phyloP scores from a whole-genome alignment of 352 stramenopile species.

The Halophytophthora batemanensis region DNA sequence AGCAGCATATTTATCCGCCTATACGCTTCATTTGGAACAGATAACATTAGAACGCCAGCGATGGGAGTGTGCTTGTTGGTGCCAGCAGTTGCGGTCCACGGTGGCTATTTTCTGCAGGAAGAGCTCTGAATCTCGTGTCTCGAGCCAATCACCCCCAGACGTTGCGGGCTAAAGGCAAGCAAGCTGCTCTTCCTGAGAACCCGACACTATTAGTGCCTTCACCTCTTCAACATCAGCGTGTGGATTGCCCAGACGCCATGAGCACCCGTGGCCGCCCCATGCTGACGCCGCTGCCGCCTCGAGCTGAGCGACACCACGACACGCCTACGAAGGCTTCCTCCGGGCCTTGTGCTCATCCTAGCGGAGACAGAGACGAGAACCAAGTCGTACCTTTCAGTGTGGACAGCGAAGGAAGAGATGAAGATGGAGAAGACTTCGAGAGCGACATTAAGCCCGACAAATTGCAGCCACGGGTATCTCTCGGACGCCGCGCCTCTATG shows the following conservation, averaged over 20 bases:
- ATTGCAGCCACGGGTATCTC: slow-evolving; percentile 1
- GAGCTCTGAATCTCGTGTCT: too few relatives aligned
- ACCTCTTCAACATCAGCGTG: too few relatives aligned
- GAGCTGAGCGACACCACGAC: slow-evolving; percentile 6
- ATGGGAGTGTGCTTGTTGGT: too few relatives aligned
- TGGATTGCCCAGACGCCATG: not conserved
- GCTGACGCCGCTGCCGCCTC: slow-evolving; percentile 15
- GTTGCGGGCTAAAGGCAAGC: too few relatives aligned
- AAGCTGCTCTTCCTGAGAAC: too few relatives aligned
- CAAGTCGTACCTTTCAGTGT: slow-evolving; percentile 60
- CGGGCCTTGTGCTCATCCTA: slow-evolving; percentile 2
- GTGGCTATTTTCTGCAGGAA: too few relatives aligned
- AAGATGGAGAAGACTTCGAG: slow-evolving; percentile 13
- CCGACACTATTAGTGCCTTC: too few relatives aligned
- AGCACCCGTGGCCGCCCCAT: slow-evolving; percentile 14
- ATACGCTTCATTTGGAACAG: too few relatives aligned
- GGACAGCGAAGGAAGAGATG: slow-evolving; percentile 42
- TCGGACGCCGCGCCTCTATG: slow-evolving; percentile 24
- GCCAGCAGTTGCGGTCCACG: too few relatives aligned
- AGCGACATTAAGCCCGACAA: not conserved
- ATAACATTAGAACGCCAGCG: too few relatives aligned
- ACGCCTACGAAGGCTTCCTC: slow-evolving; percentile 2
- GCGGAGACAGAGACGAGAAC: slow-evolving; percentile 37
- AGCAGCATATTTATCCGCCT: too few relatives aligned
- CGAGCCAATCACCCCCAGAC: too few relatives aligned